Evolutionary conservation across 345 rosid genomes (phyloP).

Genomic region (Conringia planisiliqua): DNA sequence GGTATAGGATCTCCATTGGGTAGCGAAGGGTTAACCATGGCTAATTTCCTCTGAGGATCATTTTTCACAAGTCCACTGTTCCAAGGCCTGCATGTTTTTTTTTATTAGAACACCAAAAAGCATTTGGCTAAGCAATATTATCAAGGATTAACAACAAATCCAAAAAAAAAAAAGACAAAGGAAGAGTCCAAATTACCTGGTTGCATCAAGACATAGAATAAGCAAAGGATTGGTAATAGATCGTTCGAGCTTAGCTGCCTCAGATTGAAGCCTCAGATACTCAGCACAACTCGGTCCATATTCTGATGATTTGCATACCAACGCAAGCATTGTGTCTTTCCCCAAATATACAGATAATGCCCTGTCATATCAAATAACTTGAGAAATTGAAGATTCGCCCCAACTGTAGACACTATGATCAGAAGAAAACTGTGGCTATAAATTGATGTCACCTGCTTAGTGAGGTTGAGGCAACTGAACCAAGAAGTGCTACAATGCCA

Average conservation of each 20-base stretch:
- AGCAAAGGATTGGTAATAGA: constrained; percentile 41
- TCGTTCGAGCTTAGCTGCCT: constrained; percentile 40
- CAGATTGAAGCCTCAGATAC: constrained; percentile 43
- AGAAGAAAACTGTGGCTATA: background rate
- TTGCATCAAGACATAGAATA: constrained; percentile 51
- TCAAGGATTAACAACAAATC: background rate
- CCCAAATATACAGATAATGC: constrained; percentile 58
- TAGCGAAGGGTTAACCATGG: constrained; percentile 40
- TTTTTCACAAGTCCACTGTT: constrained; percentile 16
- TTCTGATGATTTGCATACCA: constrained; percentile 53
- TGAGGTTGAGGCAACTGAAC: constrained; percentile 40
- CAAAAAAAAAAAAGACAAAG: background rate
- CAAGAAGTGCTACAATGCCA: constrained; percentile 62
- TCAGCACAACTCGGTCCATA: constrained; percentile 37
- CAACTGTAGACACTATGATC: background rate
- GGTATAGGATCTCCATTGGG: constrained; percentile 38
- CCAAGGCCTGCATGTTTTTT: constrained; percentile 35
- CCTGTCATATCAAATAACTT: constrained; percentile 31
- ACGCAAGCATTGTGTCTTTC: constrained; percentile 62
- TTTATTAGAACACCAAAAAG: background rate
- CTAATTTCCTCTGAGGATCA: constrained; percentile 45
- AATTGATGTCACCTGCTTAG: constrained; percentile 53
- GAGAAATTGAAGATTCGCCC: background rate
- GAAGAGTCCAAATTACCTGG: constrained; percentile 34
- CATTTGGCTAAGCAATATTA: background rate